These are phyloP conservation scores for Schizopora paradoxa DNA, from an alignment of 1,284 basidiomycete genomes.

Conservation along the genomic window DNA sequence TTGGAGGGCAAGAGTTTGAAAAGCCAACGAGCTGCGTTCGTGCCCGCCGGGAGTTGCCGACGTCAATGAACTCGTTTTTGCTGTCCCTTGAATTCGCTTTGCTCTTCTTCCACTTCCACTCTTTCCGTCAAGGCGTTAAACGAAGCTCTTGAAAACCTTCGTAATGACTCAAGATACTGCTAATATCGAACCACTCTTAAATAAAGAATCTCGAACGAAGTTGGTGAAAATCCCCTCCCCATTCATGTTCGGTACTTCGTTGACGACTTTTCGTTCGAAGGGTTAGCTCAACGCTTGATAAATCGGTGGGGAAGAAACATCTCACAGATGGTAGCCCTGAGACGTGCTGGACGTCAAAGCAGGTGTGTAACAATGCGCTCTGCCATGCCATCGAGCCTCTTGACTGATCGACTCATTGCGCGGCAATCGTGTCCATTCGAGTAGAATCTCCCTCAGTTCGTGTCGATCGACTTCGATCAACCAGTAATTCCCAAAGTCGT, in stretches of 20 bases:
- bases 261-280: conserved; percentile 42
- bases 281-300: conserved; percentile 82
- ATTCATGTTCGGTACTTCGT: not conserved
- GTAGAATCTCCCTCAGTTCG: conserved; percentile 69
- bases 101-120: no score
- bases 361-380: conserved; percentile 39
- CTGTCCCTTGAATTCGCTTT: no score
- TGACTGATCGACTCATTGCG: no score
- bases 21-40: no score
- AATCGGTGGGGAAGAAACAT: conserved; percentile 64
- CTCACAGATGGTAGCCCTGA: conserved; percentile 67
- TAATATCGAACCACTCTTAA: no score
- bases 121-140: no score
- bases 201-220: no score
- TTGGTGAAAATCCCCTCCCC: not conserved
- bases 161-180: no score
- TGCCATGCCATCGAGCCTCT: not conserved
- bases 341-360: conserved; percentile 81
- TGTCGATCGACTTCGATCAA: conserved; percentile 55
- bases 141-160: no score
- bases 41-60: no score
- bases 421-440: conserved; percentile 2
- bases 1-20: no score
- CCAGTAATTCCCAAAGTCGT: conserved; percentile 50
- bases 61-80: no score